Conservation (phyloP, 495 filamentous ascomycete species). For the Hyaloscypha variabilis region DNA sequence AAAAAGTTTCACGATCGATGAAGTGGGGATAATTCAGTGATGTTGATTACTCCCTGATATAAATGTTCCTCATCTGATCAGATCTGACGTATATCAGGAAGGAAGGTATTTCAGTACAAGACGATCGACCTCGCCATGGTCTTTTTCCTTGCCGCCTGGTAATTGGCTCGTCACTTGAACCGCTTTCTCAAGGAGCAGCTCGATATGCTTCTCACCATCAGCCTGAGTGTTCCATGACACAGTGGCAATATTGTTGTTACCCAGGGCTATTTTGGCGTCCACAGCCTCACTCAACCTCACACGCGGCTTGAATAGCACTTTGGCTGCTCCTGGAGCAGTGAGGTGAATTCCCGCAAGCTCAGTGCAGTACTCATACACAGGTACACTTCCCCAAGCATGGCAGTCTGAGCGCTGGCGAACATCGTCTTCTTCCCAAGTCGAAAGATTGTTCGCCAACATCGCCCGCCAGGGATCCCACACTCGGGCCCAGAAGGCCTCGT, state of each 20-base stretch:
- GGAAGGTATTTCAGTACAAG: not conserved
- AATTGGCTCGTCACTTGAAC: conserved; percentile 35
- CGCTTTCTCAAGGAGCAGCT: conserved; percentile 32
- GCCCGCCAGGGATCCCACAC: conserved; percentile 39
- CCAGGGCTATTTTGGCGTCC: conserved; percentile 36
- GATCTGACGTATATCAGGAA: not conserved
- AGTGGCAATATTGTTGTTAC: conserved; percentile 35
- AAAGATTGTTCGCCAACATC: conserved; percentile 41
- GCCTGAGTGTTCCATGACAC: conserved; percentile 32
- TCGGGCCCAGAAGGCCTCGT: conserved; percentile 23
- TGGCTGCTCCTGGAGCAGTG: conserved; percentile 30
- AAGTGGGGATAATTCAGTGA: no score
- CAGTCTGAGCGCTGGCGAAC: conserved; percentile 44
- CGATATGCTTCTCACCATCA: conserved; percentile 25
- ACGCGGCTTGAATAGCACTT: conserved; percentile 38
- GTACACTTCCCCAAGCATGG: conserved; percentile 47
- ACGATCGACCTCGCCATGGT: conserved; percentile 34
- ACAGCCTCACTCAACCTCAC: conserved; percentile 31
- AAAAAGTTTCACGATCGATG: no score
- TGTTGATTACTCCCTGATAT: no score
- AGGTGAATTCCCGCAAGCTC: conserved; percentile 38
- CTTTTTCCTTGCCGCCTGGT: conserved; percentile 25
- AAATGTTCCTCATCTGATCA: no score
- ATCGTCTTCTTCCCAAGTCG: conserved; percentile 46
- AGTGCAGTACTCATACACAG: conserved; percentile 43